phyloP scores from a whole-genome alignment of 2,329 filamentous ascomycete species.

The Cadophora luteo-olivacea region DNA sequence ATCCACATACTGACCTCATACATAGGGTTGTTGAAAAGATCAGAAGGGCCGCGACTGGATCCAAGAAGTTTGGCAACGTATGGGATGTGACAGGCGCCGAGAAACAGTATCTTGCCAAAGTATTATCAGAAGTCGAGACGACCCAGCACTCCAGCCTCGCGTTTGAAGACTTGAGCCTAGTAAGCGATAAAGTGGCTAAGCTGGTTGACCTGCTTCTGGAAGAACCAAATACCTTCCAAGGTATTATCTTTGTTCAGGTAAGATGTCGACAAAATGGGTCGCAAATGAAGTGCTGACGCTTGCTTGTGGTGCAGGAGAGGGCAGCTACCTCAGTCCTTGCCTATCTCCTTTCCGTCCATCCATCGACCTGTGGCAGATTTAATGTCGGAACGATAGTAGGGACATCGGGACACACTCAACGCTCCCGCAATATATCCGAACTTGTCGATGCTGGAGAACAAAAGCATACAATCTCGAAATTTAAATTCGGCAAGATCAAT shows the following conservation, averaged over 20 bases:
- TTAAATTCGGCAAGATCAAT: slow-evolving; percentile 61
- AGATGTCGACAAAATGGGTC: slow-evolving; percentile 45
- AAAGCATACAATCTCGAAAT: slow-evolving; percentile 52
- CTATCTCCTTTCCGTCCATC: slow-evolving; percentile 55
- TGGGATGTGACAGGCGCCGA: slow-evolving; percentile 54
- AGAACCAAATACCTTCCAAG: slow-evolving; percentile 51
- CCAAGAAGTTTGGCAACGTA: slow-evolving; percentile 46
- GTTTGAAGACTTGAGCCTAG: slow-evolving; percentile 29
- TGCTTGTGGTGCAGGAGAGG: slow-evolving; percentile 55
- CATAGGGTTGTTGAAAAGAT: slow-evolving; percentile 51
- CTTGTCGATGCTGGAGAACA: slow-evolving; percentile 47
- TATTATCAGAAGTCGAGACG: slow-evolving; percentile 50
- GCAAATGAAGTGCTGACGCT: neutral
- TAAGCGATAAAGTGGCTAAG: slow-evolving; percentile 64
- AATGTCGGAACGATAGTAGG: slow-evolving; percentile 63
- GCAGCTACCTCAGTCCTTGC: slow-evolving; percentile 65
- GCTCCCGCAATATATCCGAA: slow-evolving; percentile 51
- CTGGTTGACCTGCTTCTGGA: slow-evolving; percentile 60
- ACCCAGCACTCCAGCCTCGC: slow-evolving; percentile 34
- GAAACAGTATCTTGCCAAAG: slow-evolving; percentile 59
- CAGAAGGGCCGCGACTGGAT: slow-evolving; percentile 49
- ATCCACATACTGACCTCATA: neutral
- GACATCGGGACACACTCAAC: slow-evolving; percentile 49
- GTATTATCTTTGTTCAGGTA: slow-evolving; percentile 73
- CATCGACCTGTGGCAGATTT: slow-evolving; percentile 54